Conservation (phyloP, 164 flowering plant genomes). For the Vitis amurensis region DNA sequence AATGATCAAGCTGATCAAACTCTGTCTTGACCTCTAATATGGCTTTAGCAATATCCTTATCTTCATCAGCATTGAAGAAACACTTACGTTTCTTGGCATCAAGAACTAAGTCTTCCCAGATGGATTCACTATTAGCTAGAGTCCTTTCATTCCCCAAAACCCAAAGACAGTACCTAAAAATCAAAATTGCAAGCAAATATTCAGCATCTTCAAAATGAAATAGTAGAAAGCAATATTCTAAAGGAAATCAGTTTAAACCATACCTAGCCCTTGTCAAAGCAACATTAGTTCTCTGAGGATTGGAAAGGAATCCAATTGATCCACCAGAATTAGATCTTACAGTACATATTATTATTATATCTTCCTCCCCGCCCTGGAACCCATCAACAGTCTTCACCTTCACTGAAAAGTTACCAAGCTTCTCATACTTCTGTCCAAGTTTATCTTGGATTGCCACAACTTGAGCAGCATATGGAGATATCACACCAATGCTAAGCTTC, state of each 20-base stretch:
- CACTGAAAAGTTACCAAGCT: conserved; percentile 29
- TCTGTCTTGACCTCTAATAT: conserved; percentile 57
- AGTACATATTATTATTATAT: conserved; percentile 53
- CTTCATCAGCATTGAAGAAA: conserved; percentile 49
- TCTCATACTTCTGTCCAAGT: conserved; percentile 32
- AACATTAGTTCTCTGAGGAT: conserved; percentile 53
- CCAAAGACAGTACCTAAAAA: conserved; percentile 55
- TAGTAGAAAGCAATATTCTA: not conserved
- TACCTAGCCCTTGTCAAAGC: conserved; percentile 77
- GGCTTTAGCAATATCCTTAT: conserved; percentile 39
- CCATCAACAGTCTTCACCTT: conserved; percentile 57
- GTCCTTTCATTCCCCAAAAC: conserved; percentile 56
- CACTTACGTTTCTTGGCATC: conserved; percentile 52
- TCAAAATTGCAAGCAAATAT: not conserved
- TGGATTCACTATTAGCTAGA: conserved; percentile 28
- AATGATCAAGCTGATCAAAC: conserved; percentile 65
- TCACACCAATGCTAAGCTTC: conserved; percentile 56
- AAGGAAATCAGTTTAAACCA: not conserved
- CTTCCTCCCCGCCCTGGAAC: conserved; percentile 67
- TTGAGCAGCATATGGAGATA: conserved; percentile 72
- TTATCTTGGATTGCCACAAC: conserved; percentile 40
- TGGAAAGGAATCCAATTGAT: conserved; percentile 46
- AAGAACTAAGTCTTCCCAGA: conserved; percentile 37
- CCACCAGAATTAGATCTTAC: conserved; percentile 53
- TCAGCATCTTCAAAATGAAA: not conserved